Evolutionary conservation across 148 eudicot species (phyloP), one percentile per base, ranked within the genome.

Genomic region (Cornus suecica): DNA sequence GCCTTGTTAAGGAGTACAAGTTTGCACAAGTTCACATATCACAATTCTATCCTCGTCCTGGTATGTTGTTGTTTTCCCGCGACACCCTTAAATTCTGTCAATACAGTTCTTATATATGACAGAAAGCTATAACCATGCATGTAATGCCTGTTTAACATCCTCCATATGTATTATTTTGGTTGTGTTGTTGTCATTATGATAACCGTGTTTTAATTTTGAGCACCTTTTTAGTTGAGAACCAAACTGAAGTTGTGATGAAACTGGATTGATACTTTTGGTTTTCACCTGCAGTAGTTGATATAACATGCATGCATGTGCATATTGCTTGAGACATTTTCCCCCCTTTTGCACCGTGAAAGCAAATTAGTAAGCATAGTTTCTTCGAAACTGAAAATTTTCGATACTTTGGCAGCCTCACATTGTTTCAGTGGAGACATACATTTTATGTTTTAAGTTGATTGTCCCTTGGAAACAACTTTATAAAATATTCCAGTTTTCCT

Each of bases 11-110:
- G 80, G 85, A 90, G 11, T 92, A 91, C 84, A 92, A 91, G 83
- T 77, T 95, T 51, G 79, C 99, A 82, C 97, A 95, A 88, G 99
- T 95, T 86, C 99, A 95, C 80, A 95, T 95, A 76, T 95, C 98
- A 66, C 99, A 95, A 65, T 95, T 95, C 79, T 95, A 95, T 88
- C 97, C 99, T 48, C 88, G 99, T 30, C 99, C 99, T 67, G 99
- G 99, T 95, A 86, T 79, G 79, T 60, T 63, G 15, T 74, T 74
- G 52, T 60, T 72, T 11, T 37, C 10, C 42, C 9, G 20, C 20
- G 3, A 16, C 54, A 48, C 54, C 15, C 20, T 13, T 48, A 48
- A 11, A 11, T 48, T 13, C 20, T 11, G 54, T 48, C 20, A 48
- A 48, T 48, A 13, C 54, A 48, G 18, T 48, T 3, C 9, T 45